These are phyloP conservation scores for Pistacia integerrima DNA, from an alignment of 345 rosid genomes.

Conservation along the genomic window DNA sequence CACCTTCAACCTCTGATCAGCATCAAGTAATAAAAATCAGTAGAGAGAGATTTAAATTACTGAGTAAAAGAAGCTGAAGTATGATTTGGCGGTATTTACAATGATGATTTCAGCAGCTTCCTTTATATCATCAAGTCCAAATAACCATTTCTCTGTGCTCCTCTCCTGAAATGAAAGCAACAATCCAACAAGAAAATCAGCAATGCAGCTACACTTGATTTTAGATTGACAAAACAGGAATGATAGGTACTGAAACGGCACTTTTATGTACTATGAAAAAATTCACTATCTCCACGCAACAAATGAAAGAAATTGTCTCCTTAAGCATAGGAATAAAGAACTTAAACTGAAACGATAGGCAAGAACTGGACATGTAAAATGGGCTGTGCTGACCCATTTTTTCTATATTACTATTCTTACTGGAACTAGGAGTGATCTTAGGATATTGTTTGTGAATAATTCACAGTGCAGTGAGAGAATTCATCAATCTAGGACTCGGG, in stretches of 20 bases:
- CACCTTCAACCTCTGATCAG: slow-evolving; percentile 54
- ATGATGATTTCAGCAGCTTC: slow-evolving; percentile 45
- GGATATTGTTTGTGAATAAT: no score
- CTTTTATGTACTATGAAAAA: no score
- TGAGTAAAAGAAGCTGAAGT: slow-evolving; percentile 3
- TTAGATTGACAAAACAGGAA: background rate
- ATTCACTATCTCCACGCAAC: no score
- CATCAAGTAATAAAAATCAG: background rate
- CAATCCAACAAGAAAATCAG: background rate
- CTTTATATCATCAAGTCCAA: slow-evolving; percentile 51
- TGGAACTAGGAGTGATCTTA: no score
- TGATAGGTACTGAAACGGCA: no score
- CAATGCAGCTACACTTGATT: background rate
- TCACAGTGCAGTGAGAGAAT: no score
- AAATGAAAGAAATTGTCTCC: no score
- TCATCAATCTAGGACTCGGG: background rate
- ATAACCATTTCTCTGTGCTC: slow-evolving; percentile 43
- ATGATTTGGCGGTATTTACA: slow-evolving; percentile 23
- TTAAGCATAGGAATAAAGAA: no score
- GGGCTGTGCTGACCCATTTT: no score
- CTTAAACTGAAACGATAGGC: no score
- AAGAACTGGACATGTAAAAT: no score
- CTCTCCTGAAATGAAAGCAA: slow-evolving; percentile 35
- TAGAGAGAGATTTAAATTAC: background rate
- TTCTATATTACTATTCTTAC: no score